Evolutionary conservation across 345 rosid species (phyloP), one percentile per base, ranked within the genome.

Genomic region (Mangifera indica): DNA sequence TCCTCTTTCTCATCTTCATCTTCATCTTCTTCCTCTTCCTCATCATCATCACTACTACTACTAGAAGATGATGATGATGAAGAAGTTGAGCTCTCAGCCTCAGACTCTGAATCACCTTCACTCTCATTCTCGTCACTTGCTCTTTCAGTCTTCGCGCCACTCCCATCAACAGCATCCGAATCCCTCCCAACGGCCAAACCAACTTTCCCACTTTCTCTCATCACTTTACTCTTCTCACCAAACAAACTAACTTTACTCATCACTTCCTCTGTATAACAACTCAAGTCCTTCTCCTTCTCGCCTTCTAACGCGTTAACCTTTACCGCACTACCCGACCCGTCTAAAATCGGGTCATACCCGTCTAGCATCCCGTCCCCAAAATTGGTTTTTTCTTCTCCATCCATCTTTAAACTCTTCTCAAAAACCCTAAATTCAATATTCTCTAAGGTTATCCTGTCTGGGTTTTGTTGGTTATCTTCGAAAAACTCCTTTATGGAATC

Each of bases 401-500:
- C 78, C 32, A 78, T 71, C 62, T 70, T 83, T 82, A 77, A 58
- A 4, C 15, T 59, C 77, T 75, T 77, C 45, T 69, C 78, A 61
- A 78, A 62, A 26, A 51, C 79, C 66, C 76, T 79, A 66, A 84
- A 76, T 58, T 74, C 86, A 14, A 65, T 76, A 53, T 82, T 83
- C n/a, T 80, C 86, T 10, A 73, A 55, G 25, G 66, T 55, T 61
- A 72, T 72, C 58, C 63, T 69, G 4, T 73, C 82, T 10, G 34
- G 54, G 24, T 71, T 79, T 6, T 76, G 56, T 1, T 63, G 77
- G 76, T 64, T 77, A 73, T 59, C 84, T 63, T 75, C 91, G 29
- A 84, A 83, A 81, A 85, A 88, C 40, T 81, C 85, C 26, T 81
- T 63, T 46, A 87, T 76, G 22, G 87, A 81, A 34, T 90, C 93